These are phyloP conservation scores for Aspergillaceae sp. DNA, from an alignment of 2,329 filamentous ascomycete species.

Conservation along the genomic window DNA sequence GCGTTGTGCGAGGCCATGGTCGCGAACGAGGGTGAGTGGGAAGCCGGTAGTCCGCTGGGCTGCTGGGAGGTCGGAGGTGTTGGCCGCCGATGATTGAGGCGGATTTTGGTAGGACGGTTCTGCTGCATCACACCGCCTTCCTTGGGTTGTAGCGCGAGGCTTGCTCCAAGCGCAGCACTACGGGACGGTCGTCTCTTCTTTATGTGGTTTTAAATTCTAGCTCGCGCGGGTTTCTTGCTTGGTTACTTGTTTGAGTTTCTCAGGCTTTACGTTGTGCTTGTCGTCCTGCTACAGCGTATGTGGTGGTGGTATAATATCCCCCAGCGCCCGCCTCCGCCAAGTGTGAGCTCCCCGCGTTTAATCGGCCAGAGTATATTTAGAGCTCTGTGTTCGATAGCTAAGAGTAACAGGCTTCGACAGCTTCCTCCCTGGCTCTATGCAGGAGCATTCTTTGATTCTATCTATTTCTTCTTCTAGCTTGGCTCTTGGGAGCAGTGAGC, in stretches of 20 bases:
- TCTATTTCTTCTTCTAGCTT: constrained; percentile 1
- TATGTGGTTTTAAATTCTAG: too few species aligned
- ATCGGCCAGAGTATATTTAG: not conserved
- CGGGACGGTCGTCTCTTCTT: not conserved
- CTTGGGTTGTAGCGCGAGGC: constrained; percentile 6
- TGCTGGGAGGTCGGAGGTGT: constrained; percentile 13
- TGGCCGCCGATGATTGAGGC: constrained; percentile 8
- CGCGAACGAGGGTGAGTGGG: constrained; percentile 16
- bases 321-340: not conserved
- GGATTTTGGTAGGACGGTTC: constrained; percentile 21
- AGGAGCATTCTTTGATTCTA: not conserved
- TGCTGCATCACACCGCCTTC: constrained; percentile 19
- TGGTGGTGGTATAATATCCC: too few species aligned
- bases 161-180: constrained; percentile 6
- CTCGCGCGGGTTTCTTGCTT: too few species aligned
- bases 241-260: not conserved
- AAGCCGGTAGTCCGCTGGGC: constrained; percentile 11
- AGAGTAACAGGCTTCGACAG: too few species aligned
- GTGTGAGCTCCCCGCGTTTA: constrained; percentile 16
- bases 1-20: constrained; percentile 42
- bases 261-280: not conserved
- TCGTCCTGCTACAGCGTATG: too few species aligned
- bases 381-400: not conserved
- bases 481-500: constrained; percentile 7
- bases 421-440: constrained; percentile 1